phyloP scores from a whole-genome alignment of 1,139 yeast genomes.

The Blastobotrys apis region DNA sequence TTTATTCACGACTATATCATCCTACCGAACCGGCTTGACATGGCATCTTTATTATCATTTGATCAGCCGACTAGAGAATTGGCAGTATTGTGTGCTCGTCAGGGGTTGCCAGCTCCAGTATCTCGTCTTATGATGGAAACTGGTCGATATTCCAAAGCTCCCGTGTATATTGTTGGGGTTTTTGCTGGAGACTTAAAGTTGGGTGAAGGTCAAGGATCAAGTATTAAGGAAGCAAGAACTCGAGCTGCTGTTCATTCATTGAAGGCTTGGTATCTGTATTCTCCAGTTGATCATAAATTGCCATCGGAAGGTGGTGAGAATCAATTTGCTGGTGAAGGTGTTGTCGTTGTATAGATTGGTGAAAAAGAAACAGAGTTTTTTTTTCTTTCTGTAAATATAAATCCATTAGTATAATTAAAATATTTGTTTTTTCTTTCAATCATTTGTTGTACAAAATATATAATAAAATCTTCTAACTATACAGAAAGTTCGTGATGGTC shows the following conservation, averaged over 20 bases:
- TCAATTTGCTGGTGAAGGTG: slow-evolving; percentile 31
- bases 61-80: slow-evolving; percentile 84
- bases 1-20: slow-evolving; percentile 72
- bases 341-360: slow-evolving; percentile 29
- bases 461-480: too few species aligned
- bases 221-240: slow-evolving; percentile 84
- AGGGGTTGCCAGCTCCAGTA: slow-evolving; percentile 70
- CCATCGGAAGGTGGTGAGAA: slow-evolving; percentile 50
- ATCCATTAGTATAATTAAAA: too few species aligned
- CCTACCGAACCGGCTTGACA: slow-evolving; percentile 65
- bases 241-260: slow-evolving; percentile 89
- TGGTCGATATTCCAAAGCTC: slow-evolving; percentile 80
- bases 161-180: slow-evolving; percentile 88
- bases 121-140: slow-evolving; percentile 87
- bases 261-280: slow-evolving; percentile 86
- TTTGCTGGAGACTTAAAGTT: slow-evolving; percentile 77
- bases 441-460: too few species aligned
- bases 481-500: slow-evolving; percentile 1
- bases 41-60: slow-evolving; percentile 71
- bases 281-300: slow-evolving; percentile 58
- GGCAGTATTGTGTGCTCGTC: slow-evolving; percentile 70
- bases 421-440: too few species aligned
- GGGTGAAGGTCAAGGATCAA: slow-evolving; percentile 96
- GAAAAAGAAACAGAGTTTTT: not conserved
- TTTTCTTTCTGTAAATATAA: slow-evolving; percentile 5